Evolutionary conservation across 106 monocot species (phyloP), one percentile per base, ranked within the genome.

Genomic region (Dendrobium huoshanense): DNA sequence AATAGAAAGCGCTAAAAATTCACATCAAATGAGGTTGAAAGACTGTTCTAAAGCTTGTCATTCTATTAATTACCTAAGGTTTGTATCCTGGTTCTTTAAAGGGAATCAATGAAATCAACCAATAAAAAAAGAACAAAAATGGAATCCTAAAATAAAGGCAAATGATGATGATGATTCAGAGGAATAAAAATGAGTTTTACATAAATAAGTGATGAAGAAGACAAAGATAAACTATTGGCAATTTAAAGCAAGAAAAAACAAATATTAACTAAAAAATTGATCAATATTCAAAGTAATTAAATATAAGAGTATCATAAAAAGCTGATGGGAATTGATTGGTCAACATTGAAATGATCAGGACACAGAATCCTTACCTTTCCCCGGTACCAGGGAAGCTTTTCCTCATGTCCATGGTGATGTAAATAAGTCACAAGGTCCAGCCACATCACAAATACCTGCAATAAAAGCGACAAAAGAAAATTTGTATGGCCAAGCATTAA

Each of bases 381-480:
- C 15, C 96, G 89, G 55, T 96, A 96, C 96, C 96, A 93, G 17
- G 96, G 96, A 22, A 96, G 93, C 85, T 93, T 91, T 55, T 91
- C 89, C 13, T 93, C 86, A 75, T 96, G 87, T 8, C 96, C 96
- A 87, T 96, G 96, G 33, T 96, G 96, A 83, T 93, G 96, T 82
- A 96, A 83, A 70, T 96, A 96, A n/a, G 96, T 96, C 44, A 96
- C 96, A 44, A 90, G 72, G 84, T 96, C 96, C 84, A 96, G 80
- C 96, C 96, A 96, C 87, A 85, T 78, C 18, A 95, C 88, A 76
- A 93, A 93, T 24, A 91, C 75, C 91, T 94, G 88, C 79, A 85
- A 58, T 19, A n/a, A 27, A 55, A 61, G 47, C 0, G 19, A 37
- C 4, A 67, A 7, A 55, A 16, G 31, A 59, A 78, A 0, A 61